Base-by-base conservation (phyloP, 331 rosid genomes). In the Phaseolus coccineus region DNA sequence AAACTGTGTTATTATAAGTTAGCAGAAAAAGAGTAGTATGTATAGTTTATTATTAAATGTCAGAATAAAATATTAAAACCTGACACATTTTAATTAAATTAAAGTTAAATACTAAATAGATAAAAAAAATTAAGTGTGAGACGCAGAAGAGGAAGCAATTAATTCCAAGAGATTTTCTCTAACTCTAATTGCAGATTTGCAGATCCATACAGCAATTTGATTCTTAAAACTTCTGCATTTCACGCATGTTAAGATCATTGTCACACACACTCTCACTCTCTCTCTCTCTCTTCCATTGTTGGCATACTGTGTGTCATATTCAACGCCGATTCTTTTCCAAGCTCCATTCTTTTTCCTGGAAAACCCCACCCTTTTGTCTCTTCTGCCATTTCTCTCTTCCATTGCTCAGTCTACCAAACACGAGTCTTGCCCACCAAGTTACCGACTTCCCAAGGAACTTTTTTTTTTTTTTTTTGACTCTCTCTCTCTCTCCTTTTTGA, bases 381-480 rank as follows among this genome's bases (percentile, higher is more conserved):
- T 56, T 15, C 19, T 50, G 55, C 14, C 0, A 2, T 1, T 5
- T 7, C 53, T 65, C 31, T 58, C 57, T 50, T 37, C 0, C 57
- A 10, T 31, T 5, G 14, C 42, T 75, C 53, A 47, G 44, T 24
- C 73, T 19, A 11, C 24, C 1, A 1, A 3, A 67, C 35, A 0
- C 24, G 3, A 50, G 3, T 19, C 87, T 81, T 81, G 88, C 12
- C 2, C 66, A 25, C 74, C 85, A 81, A 82, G 85, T 58, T 81
- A 14, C 67, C 77, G n/a, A 7, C 2, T 53, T 27, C 25, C 83
- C 85, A 80, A 65, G 74, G 25, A 58, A 19, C 11, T 50, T 11
- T 3, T 47, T 40, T 52, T 3, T 47, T 40, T 52, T 27, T n/a
- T 8, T 1, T 35, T 37, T 84, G 67, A 69, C 69, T 39, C 27